A percentile compares a stretch with the other conserved stretches of the same genome.
These are phyloP conservation scores for Leccinum olivaceopallidum DNA, from an alignment of 768 basidiomycete species.

Conservation along the genomic window DNA sequence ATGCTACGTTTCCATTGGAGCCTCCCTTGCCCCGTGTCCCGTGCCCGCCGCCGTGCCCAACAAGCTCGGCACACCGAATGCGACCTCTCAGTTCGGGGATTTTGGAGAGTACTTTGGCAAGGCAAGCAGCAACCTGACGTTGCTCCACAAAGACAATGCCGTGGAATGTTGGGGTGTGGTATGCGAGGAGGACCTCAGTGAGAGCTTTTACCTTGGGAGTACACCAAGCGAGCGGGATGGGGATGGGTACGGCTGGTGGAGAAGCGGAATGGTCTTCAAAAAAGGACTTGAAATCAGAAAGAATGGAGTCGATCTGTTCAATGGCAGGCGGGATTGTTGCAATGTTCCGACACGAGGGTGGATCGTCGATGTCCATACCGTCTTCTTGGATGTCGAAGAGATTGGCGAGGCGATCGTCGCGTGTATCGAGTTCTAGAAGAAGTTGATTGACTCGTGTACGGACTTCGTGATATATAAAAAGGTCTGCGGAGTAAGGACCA, in stretches of 20 bases:
- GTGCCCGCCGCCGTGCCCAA: slow-evolving; percentile 62
- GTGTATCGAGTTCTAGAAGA: slow-evolving; percentile 30
- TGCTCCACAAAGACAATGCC: slow-evolving; percentile 88
- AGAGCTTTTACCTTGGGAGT: slow-evolving; percentile 71
- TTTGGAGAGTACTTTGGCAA: slow-evolving; percentile 63
- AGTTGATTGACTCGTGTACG: slow-evolving; percentile 48
- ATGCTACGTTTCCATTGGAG: slow-evolving; percentile 18
- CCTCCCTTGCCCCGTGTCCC: slow-evolving; percentile 24
- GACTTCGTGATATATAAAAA: slow-evolving; percentile 66
- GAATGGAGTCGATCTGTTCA: slow-evolving; percentile 47
- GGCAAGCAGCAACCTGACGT: slow-evolving; percentile 71
- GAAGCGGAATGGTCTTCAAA: slow-evolving; percentile 34
- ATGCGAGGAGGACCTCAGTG: slow-evolving; percentile 56
- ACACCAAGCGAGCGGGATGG: slow-evolving; percentile 60
- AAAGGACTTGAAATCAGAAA: slow-evolving; percentile 44
- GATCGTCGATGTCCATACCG: slow-evolving; percentile 32
- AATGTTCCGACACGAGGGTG: slow-evolving; percentile 15
- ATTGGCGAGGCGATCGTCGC: slow-evolving; percentile 19
- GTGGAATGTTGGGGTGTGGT: slow-evolving; percentile 62
- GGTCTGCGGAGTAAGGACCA: slow-evolving; percentile 74
- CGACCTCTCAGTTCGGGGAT: slow-evolving; percentile 57
- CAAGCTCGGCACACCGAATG: slow-evolving; percentile 62
- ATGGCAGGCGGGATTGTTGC: slow-evolving; percentile 41
- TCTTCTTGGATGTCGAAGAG: slow-evolving; percentile 19
- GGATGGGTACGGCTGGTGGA: slow-evolving; percentile 36